Evolutionary conservation across 805 yeast species (phyloP), one percentile per base, ranked within the genome.

Genomic region (Cyberlindnera sargentensis): DNA sequence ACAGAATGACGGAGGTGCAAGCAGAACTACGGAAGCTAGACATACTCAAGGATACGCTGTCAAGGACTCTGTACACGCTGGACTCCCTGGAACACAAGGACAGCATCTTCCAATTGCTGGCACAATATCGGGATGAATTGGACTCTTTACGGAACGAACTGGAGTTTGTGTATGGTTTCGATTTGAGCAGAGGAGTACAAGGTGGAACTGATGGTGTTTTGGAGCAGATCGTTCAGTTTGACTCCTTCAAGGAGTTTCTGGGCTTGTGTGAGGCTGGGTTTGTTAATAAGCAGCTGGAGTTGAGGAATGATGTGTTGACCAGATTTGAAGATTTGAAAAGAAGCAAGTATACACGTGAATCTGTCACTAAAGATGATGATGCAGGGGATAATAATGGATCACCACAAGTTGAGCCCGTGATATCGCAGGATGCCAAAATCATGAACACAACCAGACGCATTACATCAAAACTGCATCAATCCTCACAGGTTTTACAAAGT

Each of bases 401-500:
- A 24, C 35, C 41, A 35, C 26, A 34, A 15, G 31, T 29, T 29
- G 15, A 15, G 20, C 28, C 9, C 15, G 8, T 28, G 6, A 23
- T 33, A 8, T 34, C 25, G 25, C 15, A 29, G 35, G 57, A 56
- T 43, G 52, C 47, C 5, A 56, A 55, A 31, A 44, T 58, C 7
- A 40, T 56, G 45, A 36, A 47, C 11, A 54, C 62, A 5, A 58
- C 56, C 0, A 56, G 51, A 42, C 52, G 49, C 40, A 58, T 58
- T 35, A 58, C 61, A 7, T 48, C 57, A 4, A 46, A 47, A 9
- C 40, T 58, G n/a, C 29, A 42, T 5, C 52, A 52, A 35, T 56
- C 62, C 4, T 47, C 53, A 15, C 56, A 54, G 38, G 42, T 56
- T 6, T 37, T 58, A 32, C 62, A 58, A 33, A 42, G 55, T 1